Evolutionary conservation across 2,329 filamentous ascomycete species (phyloP).

Genomic region (Fusarium tjaetaba): DNA sequence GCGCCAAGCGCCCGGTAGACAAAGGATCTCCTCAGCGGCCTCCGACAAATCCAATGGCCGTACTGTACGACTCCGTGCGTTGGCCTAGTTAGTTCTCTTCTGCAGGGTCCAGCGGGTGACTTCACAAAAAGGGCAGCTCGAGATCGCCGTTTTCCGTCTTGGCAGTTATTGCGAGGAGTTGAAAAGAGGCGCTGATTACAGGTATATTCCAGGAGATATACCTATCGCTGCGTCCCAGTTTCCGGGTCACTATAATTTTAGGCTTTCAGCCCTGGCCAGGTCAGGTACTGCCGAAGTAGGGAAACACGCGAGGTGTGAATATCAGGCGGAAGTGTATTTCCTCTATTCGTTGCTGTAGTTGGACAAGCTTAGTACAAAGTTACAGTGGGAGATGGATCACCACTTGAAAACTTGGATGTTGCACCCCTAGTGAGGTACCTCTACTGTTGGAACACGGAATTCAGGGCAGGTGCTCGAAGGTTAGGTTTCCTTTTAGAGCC

Average conservation of each 20-base stretch:
- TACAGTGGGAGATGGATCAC: background rate
- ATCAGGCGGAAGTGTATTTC: background rate
- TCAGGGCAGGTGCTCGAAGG: slow-evolving; percentile 10
- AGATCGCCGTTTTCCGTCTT: slow-evolving; percentile 32
- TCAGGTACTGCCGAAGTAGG: background rate
- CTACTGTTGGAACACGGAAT: background rate
- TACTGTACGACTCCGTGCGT: no score
- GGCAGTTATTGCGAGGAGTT: background rate
- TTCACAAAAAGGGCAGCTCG: slow-evolving; percentile 13
- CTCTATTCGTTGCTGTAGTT: background rate
- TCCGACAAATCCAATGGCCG: slow-evolving; percentile 13
- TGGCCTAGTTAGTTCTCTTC: background rate
- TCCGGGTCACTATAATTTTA: background rate
- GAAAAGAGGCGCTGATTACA: background rate
- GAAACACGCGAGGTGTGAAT: background rate
- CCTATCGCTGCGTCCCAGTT: background rate
- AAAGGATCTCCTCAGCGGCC: slow-evolving; percentile 24
- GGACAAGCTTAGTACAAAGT: background rate
- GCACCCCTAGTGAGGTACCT: background rate
- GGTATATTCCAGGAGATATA: background rate
- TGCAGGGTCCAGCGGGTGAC: slow-evolving; percentile 25
- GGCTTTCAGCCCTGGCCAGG: background rate
- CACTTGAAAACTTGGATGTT: background rate
- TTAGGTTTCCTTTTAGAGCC: slow-evolving; percentile 21
- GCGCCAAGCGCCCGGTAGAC: slow-evolving; percentile 21